Evolutionary conservation across 1,284 basidiomycete genomes (phyloP).

Genomic region (Leccinum fallax): DNA sequence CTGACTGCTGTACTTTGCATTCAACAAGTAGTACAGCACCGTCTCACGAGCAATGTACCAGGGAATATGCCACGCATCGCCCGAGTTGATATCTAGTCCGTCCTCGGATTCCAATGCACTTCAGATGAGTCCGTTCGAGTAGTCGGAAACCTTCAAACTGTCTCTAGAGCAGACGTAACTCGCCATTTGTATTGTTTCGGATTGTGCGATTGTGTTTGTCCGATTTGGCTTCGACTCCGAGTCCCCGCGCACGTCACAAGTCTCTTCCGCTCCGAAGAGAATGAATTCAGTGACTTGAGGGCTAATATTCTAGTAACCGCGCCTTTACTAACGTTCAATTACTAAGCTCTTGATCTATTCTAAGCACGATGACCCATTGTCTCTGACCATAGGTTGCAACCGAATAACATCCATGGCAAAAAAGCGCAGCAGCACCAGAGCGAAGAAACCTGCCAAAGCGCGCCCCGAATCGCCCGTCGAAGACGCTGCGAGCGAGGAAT

Average conservation of each 20-base stretch:
- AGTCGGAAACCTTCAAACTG: too few species aligned
- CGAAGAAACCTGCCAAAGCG: conserved; percentile 3
- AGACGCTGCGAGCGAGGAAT: conserved; percentile 12
- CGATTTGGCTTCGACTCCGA: too few species aligned
- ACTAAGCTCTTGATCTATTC: background rate
- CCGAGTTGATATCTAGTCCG: background rate
- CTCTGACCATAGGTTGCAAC: background rate
- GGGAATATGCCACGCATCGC: background rate
- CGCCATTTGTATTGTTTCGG: background rate
- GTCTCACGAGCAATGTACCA: background rate
- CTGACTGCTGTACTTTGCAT: conserved; percentile 5
- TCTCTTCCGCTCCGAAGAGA: too few species aligned
- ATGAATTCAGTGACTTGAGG: too few species aligned
- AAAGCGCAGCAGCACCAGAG: conserved; percentile 10
- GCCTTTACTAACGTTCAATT: too few species aligned
- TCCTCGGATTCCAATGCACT: background rate
- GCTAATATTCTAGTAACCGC: too few species aligned
- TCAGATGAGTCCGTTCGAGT: background rate
- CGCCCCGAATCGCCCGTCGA: conserved; percentile 10
- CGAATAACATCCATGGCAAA: conserved; percentile 18
- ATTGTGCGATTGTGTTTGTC: background rate
- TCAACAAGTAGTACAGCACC: conserved; percentile 9
- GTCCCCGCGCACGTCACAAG: too few species aligned
- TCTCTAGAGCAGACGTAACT: too few species aligned
- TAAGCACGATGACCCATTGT: background rate